Base-by-base conservation (phyloP, 1,284 basidiomycete species). In the Leccinum insolens region DNA sequence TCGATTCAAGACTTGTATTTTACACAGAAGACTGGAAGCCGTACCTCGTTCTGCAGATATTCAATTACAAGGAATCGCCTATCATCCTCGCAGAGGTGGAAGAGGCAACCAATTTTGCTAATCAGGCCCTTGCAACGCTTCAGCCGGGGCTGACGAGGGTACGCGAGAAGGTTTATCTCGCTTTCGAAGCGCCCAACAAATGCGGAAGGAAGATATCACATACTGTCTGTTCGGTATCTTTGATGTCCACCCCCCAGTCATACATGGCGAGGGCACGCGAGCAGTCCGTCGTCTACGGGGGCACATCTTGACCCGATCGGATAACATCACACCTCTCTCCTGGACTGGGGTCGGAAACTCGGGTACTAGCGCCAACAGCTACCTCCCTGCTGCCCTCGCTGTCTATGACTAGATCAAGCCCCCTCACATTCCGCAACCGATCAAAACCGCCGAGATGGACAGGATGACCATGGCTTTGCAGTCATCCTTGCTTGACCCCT, bases 401-500 rank as follows among this genome's bases (percentile, higher is more conserved):
- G 44, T 46, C 44, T 46, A 46, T n/a, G 44, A 46, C 44, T 9
- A 46, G 17, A 46, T 46, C 17, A 9, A 46, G 44, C 44, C 44
- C 15, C 44, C 44, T 46, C 44, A 46, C 44, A 11, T 46, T 46
- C 17, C 17, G 17, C 44, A 46, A 46, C 44, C 17, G 44, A 46
- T 46, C 17, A 9, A 46, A 9, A 46, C 44, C 44, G 17, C 44
- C 44, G 17, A 46, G 44, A 46, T 46, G 44, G 44, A 46, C 44
- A 46, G 41, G 17, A 46, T 46, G 44, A 46, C 44, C 44, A n/a
- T 46, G 41, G 41, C 41, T 17, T 17, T 41, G 41, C 41, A 41
- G 41, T 41, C 41, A 41, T 41, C 41, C 41, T 41, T 41, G 15
- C 41, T 7, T 17, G 41, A 41, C 81, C 68, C 79, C 83, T 17